Conservation (phyloP, 2,329 filamentous ascomycete genomes). For the Cercospora nicotianae region DNA sequence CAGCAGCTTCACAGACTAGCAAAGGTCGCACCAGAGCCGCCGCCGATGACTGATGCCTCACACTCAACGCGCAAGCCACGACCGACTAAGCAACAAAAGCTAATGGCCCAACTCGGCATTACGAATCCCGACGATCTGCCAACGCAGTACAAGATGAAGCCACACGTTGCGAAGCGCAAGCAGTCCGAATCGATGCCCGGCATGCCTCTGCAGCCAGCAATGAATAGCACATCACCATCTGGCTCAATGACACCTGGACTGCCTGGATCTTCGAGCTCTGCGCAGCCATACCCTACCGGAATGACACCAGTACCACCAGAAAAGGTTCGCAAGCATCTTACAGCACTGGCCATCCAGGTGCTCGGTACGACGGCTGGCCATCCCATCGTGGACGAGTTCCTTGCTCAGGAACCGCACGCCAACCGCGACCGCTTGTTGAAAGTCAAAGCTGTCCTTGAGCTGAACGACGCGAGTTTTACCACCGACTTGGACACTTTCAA, state of each 20-base stretch:
- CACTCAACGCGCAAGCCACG: slow-evolving; percentile 92
- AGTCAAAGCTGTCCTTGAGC: slow-evolving; percentile 28
- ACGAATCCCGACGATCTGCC: slow-evolving; percentile 89
- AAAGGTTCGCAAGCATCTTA: slow-evolving; percentile 31
- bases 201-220: slow-evolving; percentile 34
- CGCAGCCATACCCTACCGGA: slow-evolving; percentile 21
- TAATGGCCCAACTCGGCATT: slow-evolving; percentile 84
- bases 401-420: slow-evolving; percentile 32
- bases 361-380: slow-evolving; percentile 28
- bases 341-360: slow-evolving; percentile 33
- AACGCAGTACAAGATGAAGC: slow-evolving; percentile 76
- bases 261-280: slow-evolving; percentile 23
- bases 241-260: slow-evolving; percentile 28
- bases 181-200: slow-evolving; percentile 33
- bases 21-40: slow-evolving; percentile 80
- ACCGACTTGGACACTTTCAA: slow-evolving; percentile 29
- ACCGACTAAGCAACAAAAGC: slow-evolving; percentile 94
- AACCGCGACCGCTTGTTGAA: slow-evolving; percentile 31
- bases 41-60: slow-evolving; percentile 82
- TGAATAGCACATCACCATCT: slow-evolving; percentile 31
- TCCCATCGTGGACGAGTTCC: slow-evolving; percentile 32
- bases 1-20: slow-evolving; percentile 95
- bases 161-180: slow-evolving; percentile 71
- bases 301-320: slow-evolving; percentile 20
- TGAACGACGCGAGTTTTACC: slow-evolving; percentile 25